Base-by-base conservation (phyloP, 164 flowering plant genomes). In the Platanus orientalis region DNA sequence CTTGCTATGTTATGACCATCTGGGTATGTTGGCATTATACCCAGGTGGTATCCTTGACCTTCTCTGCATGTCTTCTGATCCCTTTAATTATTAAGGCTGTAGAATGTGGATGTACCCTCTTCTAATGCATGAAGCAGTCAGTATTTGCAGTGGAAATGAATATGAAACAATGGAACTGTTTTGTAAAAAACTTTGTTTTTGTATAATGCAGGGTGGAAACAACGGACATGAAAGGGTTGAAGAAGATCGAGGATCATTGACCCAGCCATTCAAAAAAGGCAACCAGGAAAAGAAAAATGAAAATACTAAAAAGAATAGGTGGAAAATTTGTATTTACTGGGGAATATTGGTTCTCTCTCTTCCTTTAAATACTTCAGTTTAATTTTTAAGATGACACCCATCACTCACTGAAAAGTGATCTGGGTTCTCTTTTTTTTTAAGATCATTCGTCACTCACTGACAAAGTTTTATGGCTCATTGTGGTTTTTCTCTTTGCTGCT, bases 221-320 rank as follows among this genome's bases (percentile, higher is more conserved):
- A 27, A 90, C 96, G 16, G 94, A 87, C 73, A 90, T 90, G 96
- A 90, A 87, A 73, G 90, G 85, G 48, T 71, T 90, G 82, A 90
- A 87, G 83, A 90, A 90, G 81, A 76, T 90, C n/a, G 96, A 90
- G 58, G 94, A 90, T 39, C 96, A 89, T 54, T 85, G 68, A 81
- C 20, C n/a, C 24, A 7, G 21, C 34, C n/a, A 27, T 1, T 10
- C 17, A 17, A 39, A 9, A 54, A 29, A 54, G 53, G 42, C 7
- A 16, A 44, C 49, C 39, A 49, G 20, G 57, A 55, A 55, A 17
- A 19, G 7, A 19, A 27, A 48, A 0, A 7, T 26, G 27, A 54
- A 28, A 26, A 7, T 48, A 7, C 50, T 14, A 11, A 49, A 17
- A 5, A 32, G 39, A 32, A 9, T 9, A 32, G 39, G 9, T n/a